Evolutionary conservation across 2,329 filamentous ascomycete genomes (phyloP), one percentile per base, ranked within the genome.

Genomic region (Penicillium olsonii): DNA sequence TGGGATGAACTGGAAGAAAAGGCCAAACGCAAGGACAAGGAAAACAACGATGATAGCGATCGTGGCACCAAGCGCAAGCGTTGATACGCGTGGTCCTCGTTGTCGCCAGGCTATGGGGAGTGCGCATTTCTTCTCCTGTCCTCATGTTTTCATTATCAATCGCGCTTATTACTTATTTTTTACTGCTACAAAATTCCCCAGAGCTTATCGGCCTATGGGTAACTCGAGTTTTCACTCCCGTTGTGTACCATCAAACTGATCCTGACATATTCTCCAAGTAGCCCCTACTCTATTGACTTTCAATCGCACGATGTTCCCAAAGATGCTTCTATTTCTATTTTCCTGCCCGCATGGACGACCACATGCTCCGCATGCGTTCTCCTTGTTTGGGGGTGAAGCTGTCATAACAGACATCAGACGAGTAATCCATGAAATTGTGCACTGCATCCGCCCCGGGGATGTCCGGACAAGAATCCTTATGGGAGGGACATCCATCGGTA

Each of bases 1-100:
- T 96, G 92, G 92, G 92, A 97, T 68, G 91, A 95, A 71, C 70
- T 96, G 51, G 92, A 96, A 76, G 86, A 87, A 72, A 96, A 96
- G 78, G 92, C 83, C 1, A 81, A 79, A 63, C 79, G 74, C 69
- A 84, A 84, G 68, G 83, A 86, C 61, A 75, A 77, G 54, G 82
- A 85, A 56, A 72, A 71, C 42, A 74, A 74, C 2, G 75, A 80
- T 18, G 81, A 82, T 42, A 79, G 82, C 44, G 82, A 84, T 26
- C 75, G 67, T 38, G 75, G 87, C 3, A 90, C 86, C 76, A 90
- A 92, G 74, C 84, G 88, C 65, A 92, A 92, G 72, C 81, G 87
- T 40, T 87, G 56, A 60, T 56, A 10, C 31, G 37, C 34, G 14
- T 12, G 38, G 12, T n/a, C 17, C 31, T 6, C n/a, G 19, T 12